phyloP scores from a whole-genome alignment of 495 filamentous ascomycete genomes.

The Hypoxylon lienhwacheense region DNA sequence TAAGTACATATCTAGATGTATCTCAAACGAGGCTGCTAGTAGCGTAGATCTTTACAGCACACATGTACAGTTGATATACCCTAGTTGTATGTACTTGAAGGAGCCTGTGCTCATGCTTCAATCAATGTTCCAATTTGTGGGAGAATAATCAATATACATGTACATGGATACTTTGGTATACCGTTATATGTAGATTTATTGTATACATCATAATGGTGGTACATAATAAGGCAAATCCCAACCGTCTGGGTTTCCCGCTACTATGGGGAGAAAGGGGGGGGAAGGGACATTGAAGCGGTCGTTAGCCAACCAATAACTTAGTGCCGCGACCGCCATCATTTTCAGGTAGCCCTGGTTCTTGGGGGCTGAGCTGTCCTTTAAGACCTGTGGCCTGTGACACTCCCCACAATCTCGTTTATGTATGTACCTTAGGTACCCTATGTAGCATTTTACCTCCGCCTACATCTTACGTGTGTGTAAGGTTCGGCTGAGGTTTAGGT shows the following conservation, averaged over 20 bases:
- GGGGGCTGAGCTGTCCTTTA: constrained; percentile 17
- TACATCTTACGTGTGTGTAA: not conserved
- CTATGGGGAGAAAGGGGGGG: not conserved
- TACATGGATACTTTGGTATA: too few species aligned
- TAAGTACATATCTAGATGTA: too few species aligned
- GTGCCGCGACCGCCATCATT: constrained; percentile 16
- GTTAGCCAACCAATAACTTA: constrained; percentile 27
- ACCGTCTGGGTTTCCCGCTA: constrained; percentile 31
- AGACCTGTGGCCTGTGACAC: constrained; percentile 9
- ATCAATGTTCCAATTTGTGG: not conserved
- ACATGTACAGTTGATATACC: too few species aligned
- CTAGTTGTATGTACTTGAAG: too few species aligned
- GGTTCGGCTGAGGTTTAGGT: too few species aligned
- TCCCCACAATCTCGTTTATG: constrained; percentile 36
- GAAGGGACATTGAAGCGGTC: constrained; percentile 9
- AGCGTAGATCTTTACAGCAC: too few species aligned
- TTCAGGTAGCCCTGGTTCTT: constrained; percentile 5
- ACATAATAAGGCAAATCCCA: too few species aligned
- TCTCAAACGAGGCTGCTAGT: too few species aligned
- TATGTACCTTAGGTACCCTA: not conserved
- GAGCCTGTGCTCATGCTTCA: too few species aligned
- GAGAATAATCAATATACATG: too few species aligned
- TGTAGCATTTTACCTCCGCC: not conserved
- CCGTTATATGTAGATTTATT: too few species aligned
- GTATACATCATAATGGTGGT: too few species aligned